Percentiles rank a stretch among this genome's conserved stretches.
These are phyloP conservation scores for Crithidia acanthocephali DNA, from an alignment of 208 protist species.

Conservation along the genomic window DNA sequence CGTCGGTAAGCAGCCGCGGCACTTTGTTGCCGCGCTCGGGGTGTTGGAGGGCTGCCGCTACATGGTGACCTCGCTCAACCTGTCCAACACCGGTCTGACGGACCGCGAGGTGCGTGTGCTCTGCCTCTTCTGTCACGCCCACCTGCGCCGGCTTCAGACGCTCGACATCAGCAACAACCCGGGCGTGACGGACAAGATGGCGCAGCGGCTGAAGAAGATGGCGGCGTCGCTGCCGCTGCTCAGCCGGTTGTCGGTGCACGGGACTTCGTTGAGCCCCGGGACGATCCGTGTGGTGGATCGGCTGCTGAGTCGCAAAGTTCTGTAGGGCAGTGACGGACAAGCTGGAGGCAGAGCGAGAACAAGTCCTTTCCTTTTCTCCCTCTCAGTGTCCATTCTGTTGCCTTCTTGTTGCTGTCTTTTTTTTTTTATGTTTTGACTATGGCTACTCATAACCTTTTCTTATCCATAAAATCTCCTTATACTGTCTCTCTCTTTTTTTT, in stretches of 20 bases:
- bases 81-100: constrained; percentile 27
- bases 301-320: constrained; percentile 20
- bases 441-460: no score
- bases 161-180: constrained; percentile 44
- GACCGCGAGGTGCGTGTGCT: constrained; percentile 34
- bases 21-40: constrained; percentile 36
- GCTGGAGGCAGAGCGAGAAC: not conserved
- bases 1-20: constrained; percentile 19
- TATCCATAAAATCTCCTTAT: no score
- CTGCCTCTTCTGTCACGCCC: constrained; percentile 47
- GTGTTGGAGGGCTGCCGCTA: constrained; percentile 37
- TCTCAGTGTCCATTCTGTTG: no score
- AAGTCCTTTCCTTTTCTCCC: not conserved
- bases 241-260: constrained; percentile 16
- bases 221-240: constrained; percentile 29
- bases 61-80: constrained; percentile 18
- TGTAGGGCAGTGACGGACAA: not conserved
- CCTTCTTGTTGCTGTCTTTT: no score
- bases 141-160: constrained; percentile 37
- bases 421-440: no score
- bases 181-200: constrained; percentile 22
- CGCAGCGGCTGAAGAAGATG: constrained; percentile 24
- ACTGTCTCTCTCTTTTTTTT: no score
- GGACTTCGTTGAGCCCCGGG: constrained; percentile 19
- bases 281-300: constrained; percentile 11